Evolutionary conservation across 257 asterid genomes (phyloP).

Genomic region (Solanum chaucha): DNA sequence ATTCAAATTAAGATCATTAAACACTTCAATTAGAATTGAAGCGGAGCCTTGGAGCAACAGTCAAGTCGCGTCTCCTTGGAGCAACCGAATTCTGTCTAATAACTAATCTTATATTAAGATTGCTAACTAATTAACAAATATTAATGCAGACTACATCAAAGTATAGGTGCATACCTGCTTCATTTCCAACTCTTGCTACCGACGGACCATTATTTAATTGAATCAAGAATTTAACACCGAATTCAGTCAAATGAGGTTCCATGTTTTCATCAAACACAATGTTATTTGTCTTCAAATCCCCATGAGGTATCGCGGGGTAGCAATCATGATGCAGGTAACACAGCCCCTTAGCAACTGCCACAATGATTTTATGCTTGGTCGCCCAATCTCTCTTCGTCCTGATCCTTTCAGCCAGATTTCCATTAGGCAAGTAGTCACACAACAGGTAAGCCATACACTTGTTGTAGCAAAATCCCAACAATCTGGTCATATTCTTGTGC

Average conservation of each 20-base stretch:
- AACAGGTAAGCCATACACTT: conserved; percentile 55
- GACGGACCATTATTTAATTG: conserved; percentile 15
- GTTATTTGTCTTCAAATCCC: conserved; percentile 54
- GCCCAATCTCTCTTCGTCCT: conserved; percentile 51
- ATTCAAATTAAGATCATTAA: not conserved
- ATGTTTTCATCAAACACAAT: conserved; percentile 70
- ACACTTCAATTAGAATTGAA: not conserved
- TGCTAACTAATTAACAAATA: not conserved
- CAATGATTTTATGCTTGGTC: conserved; percentile 41
- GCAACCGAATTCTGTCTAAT: too few species aligned
- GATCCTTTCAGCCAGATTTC: conserved; percentile 54
- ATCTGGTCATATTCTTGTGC: conserved; percentile 64
- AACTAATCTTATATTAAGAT: not conserved
- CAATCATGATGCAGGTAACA: conserved; percentile 76
- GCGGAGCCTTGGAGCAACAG: not conserved
- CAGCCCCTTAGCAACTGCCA: conserved; percentile 64
- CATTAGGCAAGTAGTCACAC: conserved; percentile 69
- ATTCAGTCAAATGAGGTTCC: conserved; percentile 82
- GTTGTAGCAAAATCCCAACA: conserved; percentile 70
- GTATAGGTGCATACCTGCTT: conserved; percentile 37
- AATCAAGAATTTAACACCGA: conserved; percentile 44
- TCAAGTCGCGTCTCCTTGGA: too few species aligned
- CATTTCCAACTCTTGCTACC: conserved; percentile 17
- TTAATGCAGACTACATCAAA: too few species aligned
- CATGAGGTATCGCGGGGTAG: conserved; percentile 76